Conservation (phyloP, 257 asterid genomes). For the Fraxinus anomala region DNA sequence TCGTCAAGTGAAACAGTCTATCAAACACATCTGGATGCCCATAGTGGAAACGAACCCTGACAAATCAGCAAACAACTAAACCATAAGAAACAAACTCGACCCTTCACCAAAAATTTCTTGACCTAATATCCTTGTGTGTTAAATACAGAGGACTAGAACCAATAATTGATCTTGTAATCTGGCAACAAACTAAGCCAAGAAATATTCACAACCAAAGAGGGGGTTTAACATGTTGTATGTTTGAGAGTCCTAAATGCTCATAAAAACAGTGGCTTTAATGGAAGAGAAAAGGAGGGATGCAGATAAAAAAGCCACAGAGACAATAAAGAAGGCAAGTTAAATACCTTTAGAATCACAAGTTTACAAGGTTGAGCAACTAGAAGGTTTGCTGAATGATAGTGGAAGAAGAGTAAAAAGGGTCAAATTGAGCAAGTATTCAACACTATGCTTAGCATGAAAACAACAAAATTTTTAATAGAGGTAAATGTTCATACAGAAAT, state of each 20-base stretch:
- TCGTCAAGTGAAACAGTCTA: slow-evolving; percentile 85
- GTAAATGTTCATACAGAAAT: not conserved
- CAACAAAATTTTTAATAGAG: too few relatives aligned
- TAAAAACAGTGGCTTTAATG: not conserved
- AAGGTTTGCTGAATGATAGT: not conserved
- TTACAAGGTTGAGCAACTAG: not conserved
- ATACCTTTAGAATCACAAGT: not conserved
- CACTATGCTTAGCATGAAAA: not conserved
- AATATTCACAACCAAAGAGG: not conserved
- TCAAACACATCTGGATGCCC: slow-evolving; percentile 98
- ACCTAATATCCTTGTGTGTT: not conserved
- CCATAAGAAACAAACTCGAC: slow-evolving; percentile 1
- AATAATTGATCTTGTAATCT: not conserved
- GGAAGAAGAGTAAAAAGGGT: not conserved
- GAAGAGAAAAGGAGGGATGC: not conserved
- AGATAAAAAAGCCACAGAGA: not conserved
- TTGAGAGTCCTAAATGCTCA: not conserved
- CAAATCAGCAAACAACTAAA: slow-evolving; percentile 31
- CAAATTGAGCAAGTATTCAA: too few relatives aligned
- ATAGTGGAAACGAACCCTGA: slow-evolving; percentile 98
- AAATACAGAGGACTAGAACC: slow-evolving; percentile 4
- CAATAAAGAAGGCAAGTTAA: not conserved
- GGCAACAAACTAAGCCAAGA: not conserved
- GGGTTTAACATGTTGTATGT: not conserved
- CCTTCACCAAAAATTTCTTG: slow-evolving; percentile 17